Evolutionary conservation across 805 yeast species (phyloP).

Genomic region (Danielia oregonensis): DNA sequence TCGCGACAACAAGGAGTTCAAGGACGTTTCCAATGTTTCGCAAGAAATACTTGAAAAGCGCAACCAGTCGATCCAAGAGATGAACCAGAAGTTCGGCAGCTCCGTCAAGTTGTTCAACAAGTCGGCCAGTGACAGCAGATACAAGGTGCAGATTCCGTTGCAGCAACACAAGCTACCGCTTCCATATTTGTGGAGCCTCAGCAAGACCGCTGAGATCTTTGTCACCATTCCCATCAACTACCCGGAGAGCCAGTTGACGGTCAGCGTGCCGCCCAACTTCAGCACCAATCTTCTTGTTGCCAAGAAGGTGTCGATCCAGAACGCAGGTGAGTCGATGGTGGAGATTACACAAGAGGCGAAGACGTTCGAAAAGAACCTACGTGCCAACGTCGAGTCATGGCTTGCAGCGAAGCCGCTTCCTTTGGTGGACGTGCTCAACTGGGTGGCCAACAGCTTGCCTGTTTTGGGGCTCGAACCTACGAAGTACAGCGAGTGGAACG

Average conservation of each 20-base stretch:
- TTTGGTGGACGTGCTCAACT: conserved; percentile 28
- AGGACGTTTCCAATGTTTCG: conserved; percentile 2
- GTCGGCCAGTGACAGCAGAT: conserved; percentile 22
- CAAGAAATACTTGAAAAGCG: conserved; percentile 12
- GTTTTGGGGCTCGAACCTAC: conserved; percentile 2
- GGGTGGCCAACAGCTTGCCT: conserved; percentile 25
- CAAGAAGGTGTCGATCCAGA: conserved; percentile 11
- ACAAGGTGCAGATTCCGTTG: conserved; percentile 32
- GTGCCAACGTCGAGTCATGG: conserved; percentile 17
- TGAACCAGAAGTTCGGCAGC: conserved; percentile 24
- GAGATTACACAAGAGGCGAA: conserved; percentile 23
- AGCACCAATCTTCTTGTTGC: conserved; percentile 27
- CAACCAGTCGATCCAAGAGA: conserved; percentile 20
- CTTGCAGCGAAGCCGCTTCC: conserved; percentile 11
- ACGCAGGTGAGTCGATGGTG: conserved; percentile 11
- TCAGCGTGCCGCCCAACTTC: conserved; percentile 28
- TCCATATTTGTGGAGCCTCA: conserved; percentile 29
- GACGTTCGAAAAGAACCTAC: conserved; percentile 25
- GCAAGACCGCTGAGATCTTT: conserved; percentile 26
- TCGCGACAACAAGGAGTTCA: conserved; percentile 1
- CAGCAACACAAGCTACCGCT: conserved; percentile 5
- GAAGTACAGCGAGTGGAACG: conserved; percentile 5
- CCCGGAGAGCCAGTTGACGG: conserved; percentile 22
- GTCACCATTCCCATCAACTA: conserved; percentile 31
- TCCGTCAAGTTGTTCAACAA: conserved; percentile 25